Evolutionary conservation across 192 early-diverging fungal species (phyloP).

Genomic region (Umbelopsis sp.): DNA sequence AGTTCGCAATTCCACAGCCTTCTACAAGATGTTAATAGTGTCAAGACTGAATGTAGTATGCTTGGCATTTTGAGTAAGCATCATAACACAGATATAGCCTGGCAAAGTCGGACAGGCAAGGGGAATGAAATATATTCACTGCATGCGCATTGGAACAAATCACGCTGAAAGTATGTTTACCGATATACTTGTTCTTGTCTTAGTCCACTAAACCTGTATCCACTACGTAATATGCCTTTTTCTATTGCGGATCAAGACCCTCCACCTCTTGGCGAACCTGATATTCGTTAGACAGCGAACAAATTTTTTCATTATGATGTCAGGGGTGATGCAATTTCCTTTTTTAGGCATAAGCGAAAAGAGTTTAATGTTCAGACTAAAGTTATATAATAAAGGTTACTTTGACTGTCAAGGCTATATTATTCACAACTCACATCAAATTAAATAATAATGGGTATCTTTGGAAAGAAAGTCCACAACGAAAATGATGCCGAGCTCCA

Average conservation of each 20-base stretch:
- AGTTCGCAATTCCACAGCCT: neutral
- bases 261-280: too few species aligned
- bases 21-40: neutral
- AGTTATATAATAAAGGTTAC: neutral
- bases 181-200: too few species aligned
- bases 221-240: too few species aligned
- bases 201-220: too few species aligned
- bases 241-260: too few species aligned
- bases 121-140: too few species aligned
- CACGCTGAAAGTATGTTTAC: too few species aligned
- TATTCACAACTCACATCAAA: slow-evolving; percentile 4
- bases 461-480: slow-evolving; percentile 7
- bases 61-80: too few species aligned
- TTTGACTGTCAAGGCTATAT: neutral
- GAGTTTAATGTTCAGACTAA: neutral
- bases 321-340: neutral
- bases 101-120: too few species aligned
- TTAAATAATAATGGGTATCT: neutral
- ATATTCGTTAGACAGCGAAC: too few species aligned
- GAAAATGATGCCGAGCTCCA: neutral
- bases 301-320: neutral
- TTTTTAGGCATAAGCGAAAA: neutral
- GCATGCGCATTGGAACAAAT: too few species aligned
- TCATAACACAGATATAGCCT: too few species aligned
- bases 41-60: neutral